Evolutionary conservation across 768 basidiomycete species (phyloP).

Genomic region (Calocybe indica): DNA sequence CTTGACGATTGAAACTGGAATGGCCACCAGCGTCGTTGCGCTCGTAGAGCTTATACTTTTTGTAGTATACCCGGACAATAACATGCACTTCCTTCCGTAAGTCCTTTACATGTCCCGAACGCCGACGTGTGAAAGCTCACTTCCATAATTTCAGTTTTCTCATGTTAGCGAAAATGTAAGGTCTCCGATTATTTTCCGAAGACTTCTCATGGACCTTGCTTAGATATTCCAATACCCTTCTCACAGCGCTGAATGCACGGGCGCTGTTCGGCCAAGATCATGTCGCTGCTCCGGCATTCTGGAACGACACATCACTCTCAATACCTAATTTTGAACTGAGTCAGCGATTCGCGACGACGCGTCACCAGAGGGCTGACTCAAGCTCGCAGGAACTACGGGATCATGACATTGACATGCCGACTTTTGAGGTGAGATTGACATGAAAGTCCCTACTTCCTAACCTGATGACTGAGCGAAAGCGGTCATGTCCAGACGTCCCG

Average conservation of each 20-base stretch:
- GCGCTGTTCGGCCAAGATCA: not conserved
- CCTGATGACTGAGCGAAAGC: too few relatives aligned
- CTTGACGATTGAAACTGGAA: slow-evolving; percentile 5
- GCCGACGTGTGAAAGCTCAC: not conserved
- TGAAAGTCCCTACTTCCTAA: too few relatives aligned
- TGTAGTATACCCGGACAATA: slow-evolving; percentile 5
- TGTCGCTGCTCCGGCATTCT: not conserved
- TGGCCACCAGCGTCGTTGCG: slow-evolving; percentile 3
- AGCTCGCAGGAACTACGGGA: too few relatives aligned
- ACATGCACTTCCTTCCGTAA: slow-evolving; percentile 7
- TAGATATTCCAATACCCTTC: slow-evolving; percentile 7
- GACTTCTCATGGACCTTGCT: not conserved
- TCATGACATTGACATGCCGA: too few relatives aligned
- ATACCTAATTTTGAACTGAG: not conserved
- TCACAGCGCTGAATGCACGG: slow-evolving; percentile 9
- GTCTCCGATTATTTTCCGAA: not conserved
- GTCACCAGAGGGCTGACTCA: too few relatives aligned
- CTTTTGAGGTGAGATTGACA: too few relatives aligned
- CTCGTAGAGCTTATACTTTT: slow-evolving; percentile 2
- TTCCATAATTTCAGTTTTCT: slow-evolving; percentile 2
- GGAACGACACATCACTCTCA: not conserved
- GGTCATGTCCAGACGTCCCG: too few relatives aligned
- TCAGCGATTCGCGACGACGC: too few relatives aligned
- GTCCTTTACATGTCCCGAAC: not conserved
- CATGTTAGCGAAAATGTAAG: slow-evolving; percentile 6